Evolutionary conservation across 1,284 basidiomycete species (phyloP).

Genomic region (Fomitopsis schrenkii): DNA sequence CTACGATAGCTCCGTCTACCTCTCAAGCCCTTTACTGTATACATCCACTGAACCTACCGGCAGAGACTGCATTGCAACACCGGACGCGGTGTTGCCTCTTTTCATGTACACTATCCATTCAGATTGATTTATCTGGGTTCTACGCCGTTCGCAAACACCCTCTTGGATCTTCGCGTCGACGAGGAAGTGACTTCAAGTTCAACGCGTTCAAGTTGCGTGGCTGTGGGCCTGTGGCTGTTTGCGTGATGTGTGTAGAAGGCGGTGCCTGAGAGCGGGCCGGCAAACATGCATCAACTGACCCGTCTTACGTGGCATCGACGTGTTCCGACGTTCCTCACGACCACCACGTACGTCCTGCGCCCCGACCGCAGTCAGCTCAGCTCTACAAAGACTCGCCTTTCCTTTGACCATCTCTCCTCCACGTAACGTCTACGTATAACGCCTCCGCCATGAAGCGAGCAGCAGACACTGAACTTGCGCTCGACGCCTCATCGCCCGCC

Average conservation of each 20-base stretch:
- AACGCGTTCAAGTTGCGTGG: too few species aligned
- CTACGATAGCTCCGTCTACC: too few species aligned
- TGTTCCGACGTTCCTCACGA: slow-evolving; percentile 23
- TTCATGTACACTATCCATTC: too few species aligned
- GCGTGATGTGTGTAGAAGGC: neutral
- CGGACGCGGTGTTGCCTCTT: neutral
- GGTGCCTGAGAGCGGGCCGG: neutral
- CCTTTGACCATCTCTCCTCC: slow-evolving; percentile 17
- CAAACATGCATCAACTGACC: slow-evolving; percentile 22
- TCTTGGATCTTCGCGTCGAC: too few species aligned
- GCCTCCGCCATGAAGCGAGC: slow-evolving; percentile 26
- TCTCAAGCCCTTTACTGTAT: neutral
- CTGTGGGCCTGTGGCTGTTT: too few species aligned
- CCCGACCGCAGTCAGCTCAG: slow-evolving; percentile 21
- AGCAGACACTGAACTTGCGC: slow-evolving; percentile 25
- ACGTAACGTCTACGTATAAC: slow-evolving; percentile 20
- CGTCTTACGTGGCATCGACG: slow-evolving; percentile 23
- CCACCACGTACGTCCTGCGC: slow-evolving; percentile 29
- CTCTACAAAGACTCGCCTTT: slow-evolving; percentile 27
- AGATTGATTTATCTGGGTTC: too few species aligned
- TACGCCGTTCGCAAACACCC: too few species aligned
- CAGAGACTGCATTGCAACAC: neutral
- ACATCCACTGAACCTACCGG: too few species aligned
- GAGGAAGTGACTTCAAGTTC: too few species aligned
- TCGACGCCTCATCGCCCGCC: slow-evolving; percentile 18